Evolutionary conservation across 2,329 filamentous ascomycete species (phyloP).

Genomic region (Fusarium miscanthi): DNA sequence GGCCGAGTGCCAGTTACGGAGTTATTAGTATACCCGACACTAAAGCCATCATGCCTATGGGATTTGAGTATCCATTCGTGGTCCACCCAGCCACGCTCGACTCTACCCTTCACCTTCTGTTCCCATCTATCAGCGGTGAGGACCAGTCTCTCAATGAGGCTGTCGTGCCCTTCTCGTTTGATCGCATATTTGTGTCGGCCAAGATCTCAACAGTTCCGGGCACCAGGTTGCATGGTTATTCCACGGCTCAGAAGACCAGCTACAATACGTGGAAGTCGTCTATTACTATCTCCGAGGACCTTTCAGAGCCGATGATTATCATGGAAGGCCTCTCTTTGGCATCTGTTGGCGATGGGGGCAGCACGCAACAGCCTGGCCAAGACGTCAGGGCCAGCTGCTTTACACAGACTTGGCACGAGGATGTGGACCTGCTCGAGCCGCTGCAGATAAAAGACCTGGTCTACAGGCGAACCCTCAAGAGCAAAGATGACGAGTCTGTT

Average conservation of each 20-base stretch:
- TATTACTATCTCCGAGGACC: neutral
- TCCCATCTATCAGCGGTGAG: neutral
- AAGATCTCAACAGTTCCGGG: neutral
- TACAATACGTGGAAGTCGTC: neutral
- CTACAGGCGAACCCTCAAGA: neutral
- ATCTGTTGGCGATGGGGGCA: neutral
- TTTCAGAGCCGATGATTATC: neutral
- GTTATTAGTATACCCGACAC: neutral
- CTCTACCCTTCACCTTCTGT: neutral
- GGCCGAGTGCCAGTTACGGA: neutral
- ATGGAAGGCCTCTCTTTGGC: neutral
- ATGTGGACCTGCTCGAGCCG: neutral
- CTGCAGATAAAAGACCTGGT: neutral
- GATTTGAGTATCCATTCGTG: neutral
- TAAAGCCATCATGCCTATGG: neutral
- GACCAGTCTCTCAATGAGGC: neutral
- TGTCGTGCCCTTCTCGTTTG: neutral
- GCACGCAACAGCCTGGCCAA: neutral
- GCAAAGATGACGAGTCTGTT: neutral
- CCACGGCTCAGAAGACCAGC: neutral
- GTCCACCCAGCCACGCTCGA: neutral
- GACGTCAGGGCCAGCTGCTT: neutral
- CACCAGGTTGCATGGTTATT: neutral
- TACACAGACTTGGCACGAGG: neutral
- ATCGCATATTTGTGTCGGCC: neutral